These are phyloP conservation scores for Filobasidium floriforme DNA, from an alignment of 768 basidiomycete genomes.

Conservation along the genomic window DNA sequence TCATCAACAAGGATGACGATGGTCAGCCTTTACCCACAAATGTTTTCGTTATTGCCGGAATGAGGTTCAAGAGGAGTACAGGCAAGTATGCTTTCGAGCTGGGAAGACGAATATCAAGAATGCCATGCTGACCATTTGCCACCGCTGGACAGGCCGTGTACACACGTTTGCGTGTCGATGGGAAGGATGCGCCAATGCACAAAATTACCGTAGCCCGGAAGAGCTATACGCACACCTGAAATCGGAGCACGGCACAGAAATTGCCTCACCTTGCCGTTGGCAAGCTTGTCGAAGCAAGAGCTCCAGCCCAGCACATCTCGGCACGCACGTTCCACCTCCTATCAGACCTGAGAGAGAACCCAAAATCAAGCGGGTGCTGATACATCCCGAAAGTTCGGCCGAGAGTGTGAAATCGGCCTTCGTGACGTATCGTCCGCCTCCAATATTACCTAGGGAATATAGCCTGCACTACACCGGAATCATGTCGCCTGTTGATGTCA, in stretches of 20 bases:
- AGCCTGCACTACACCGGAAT: conserved; percentile 51
- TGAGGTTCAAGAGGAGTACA: conserved; percentile 49
- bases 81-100: conserved; percentile 27
- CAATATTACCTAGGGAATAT: conserved; percentile 61
- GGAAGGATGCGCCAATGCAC: conserved; percentile 9
- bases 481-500: conserved; percentile 22
- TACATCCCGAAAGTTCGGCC: conserved; percentile 26
- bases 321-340: conserved; percentile 57
- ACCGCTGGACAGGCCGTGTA: conserved; percentile 6
- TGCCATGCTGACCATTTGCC: background rate
- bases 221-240: background rate
- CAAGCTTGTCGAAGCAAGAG: conserved; percentile 54
- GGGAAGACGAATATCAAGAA: background rate
- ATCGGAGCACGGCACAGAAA: background rate
- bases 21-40: conserved; percentile 49
- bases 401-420: conserved; percentile 15
- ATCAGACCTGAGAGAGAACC: conserved; percentile 39
- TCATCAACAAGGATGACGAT: conserved; percentile 53
- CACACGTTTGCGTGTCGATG: conserved; percentile 23
- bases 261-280: conserved; percentile 57
- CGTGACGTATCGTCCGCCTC: conserved; percentile 60
- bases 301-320: conserved; percentile 54
- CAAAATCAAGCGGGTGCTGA: conserved; percentile 11
- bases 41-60: conserved; percentile 80
- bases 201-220: background rate